These are phyloP conservation scores for Monosporascus sp. DNA, from an alignment of 2,329 filamentous ascomycete species.

Conservation along the genomic window DNA sequence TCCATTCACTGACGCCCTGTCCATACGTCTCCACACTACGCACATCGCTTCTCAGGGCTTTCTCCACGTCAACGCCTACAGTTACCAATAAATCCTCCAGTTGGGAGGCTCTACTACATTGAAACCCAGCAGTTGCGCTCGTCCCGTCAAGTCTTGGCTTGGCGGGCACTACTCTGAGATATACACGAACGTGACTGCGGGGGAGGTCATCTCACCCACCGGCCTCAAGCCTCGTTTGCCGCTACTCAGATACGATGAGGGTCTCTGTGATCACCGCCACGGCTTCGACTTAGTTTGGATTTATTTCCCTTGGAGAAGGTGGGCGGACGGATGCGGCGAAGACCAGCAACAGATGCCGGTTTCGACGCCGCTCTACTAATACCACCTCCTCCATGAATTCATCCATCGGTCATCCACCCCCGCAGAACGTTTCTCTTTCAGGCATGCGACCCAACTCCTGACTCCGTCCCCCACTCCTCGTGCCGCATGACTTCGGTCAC, in stretches of 20 bases:
- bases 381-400: conserved; percentile 28
- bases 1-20: not conserved
- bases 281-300: conserved; percentile 10
- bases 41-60: conserved; percentile 11
- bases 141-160: too few relatives aligned
- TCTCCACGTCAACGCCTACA: conserved; percentile 9
- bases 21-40: conserved; percentile 12
- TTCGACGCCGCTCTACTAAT: conserved; percentile 21
- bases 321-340: conserved; percentile 14
- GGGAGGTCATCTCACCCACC: not conserved
- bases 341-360: conserved; percentile 23
- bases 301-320: conserved; percentile 13
- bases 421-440: conserved; percentile 30
- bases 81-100: conserved; percentile 12
- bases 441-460: conserved; percentile 26
- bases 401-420: conserved; percentile 28
- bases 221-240: not conserved
- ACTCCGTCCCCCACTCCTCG: conserved; percentile 25
- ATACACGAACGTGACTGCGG: too few relatives aligned
- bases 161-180: too few relatives aligned
- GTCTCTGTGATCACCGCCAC: conserved; percentile 11
- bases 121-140: too few relatives aligned
- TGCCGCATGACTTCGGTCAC: conserved; percentile 29
- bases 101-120: conserved; percentile 2
- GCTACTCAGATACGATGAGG: not conserved